A percentile compares a stretch with the other conserved stretches of the same genome.
Conservation (phyloP, 805 yeast genomes). For the Sugiyamaella boreocaroliniensis region DNA sequence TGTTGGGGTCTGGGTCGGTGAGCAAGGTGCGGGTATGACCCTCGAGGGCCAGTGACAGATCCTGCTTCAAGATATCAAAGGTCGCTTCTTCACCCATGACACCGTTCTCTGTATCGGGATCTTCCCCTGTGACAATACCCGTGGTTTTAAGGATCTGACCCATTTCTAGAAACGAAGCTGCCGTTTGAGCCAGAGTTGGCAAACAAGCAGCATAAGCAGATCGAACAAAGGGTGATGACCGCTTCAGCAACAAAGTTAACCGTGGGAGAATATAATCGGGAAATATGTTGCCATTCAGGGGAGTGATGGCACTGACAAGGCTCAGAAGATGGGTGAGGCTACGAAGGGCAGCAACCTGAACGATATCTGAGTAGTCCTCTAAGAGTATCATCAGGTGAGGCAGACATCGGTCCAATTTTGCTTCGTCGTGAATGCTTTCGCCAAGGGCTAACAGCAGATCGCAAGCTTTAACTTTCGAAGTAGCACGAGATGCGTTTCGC, state of each 20-base stretch:
- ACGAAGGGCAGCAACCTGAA: conserved; percentile 59
- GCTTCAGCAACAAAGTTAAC: conserved; percentile 39
- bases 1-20: conserved; percentile 61
- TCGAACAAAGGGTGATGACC: conserved; percentile 45
- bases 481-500: conserved; percentile 53
- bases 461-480: conserved; percentile 60
- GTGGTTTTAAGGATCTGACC: conserved; percentile 39
- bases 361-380: conserved; percentile 60
- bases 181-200: conserved; percentile 61
- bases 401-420: conserved; percentile 74
- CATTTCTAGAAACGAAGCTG: conserved; percentile 59
- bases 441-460: conserved; percentile 71
- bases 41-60: conserved; percentile 52
- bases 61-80: conserved; percentile 36
- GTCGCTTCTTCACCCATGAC: conserved; percentile 23
- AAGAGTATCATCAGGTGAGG: conserved; percentile 73
- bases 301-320: conserved; percentile 58
- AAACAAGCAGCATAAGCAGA: conserved; percentile 65
- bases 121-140: conserved; percentile 31
- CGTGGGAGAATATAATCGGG: conserved; percentile 79
- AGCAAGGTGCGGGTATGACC: conserved; percentile 55
- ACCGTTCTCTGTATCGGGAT: conserved; percentile 42
- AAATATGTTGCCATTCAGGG: conserved; percentile 69
- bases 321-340: conserved; percentile 60
- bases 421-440: conserved; percentile 72